These are phyloP conservation scores for Cyberlindnera bimundalis DNA, from an alignment of 805 yeast genomes.

Conservation along the genomic window DNA sequence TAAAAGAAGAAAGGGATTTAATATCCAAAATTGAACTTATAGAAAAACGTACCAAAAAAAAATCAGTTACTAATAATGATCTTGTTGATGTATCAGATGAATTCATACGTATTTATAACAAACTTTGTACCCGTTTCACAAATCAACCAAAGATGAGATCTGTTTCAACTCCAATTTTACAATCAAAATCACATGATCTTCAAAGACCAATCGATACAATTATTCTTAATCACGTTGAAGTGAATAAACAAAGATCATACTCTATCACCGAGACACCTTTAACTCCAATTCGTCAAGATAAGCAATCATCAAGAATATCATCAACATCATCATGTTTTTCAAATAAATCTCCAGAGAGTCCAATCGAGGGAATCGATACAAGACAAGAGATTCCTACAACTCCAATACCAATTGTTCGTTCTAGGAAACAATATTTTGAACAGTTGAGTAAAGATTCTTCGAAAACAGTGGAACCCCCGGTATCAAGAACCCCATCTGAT, in stretches of 20 bases:
- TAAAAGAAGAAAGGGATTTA: conserved; percentile 1
- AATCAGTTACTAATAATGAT: too few species aligned
- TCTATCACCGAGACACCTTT: background rate
- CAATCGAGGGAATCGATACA: conserved; percentile 1
- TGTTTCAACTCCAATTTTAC: background rate
- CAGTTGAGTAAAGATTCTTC: conserved; percentile 5
- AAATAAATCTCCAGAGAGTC: background rate
- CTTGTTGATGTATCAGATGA: conserved; percentile 12
- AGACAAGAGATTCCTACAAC: background rate
- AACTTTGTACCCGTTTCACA: conserved; percentile 4
- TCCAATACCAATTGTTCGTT: conserved; percentile 3
- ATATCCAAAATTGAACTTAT: conserved; percentile 9
- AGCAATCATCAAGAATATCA: background rate
- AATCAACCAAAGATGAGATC: background rate
- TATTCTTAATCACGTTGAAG: conserved; percentile 1
- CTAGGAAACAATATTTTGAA: conserved; percentile 22
- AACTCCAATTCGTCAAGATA: background rate
- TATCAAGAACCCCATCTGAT: background rate
- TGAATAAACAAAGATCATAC: background rate
- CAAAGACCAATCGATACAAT: background rate
- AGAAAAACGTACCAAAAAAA: conserved; percentile 5
- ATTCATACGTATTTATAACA: conserved; percentile 11
- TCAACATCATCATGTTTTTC: conserved; percentile 9
- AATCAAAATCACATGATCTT: background rate
- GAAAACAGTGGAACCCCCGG: background rate